Base-by-base conservation (phyloP, 2,329 filamentous ascomycete species). In the Paecilomyces fulvus region DNA sequence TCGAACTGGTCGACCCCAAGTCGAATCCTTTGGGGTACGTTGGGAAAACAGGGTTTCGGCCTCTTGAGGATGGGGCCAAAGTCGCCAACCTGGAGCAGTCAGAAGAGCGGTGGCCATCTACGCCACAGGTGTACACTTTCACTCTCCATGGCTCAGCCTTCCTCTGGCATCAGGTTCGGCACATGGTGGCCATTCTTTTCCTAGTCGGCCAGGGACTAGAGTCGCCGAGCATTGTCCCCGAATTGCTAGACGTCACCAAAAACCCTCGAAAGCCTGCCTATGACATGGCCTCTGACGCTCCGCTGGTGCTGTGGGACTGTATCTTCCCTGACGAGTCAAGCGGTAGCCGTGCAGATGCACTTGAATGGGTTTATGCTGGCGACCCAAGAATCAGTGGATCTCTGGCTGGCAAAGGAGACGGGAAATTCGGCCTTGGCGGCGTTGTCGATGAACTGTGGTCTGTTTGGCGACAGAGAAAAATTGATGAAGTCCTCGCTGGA, bases 131-230 rank as follows among this genome's bases (percentile, higher is more conserved):
- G 12, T 97, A 95, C 75, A 86, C 87, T 59, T 95, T 99, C 73
- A 86, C 87, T 57, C 85, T 99, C 46, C 85, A 92, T 63, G 94
- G 94, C 20, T 91, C 88, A 7, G 94, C 92, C 1, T 99, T 99
- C 73, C 76, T 99, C 51, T 99, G 94, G 94, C 94, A 99, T 75
- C 94, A 99, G 75, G 95, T 99, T 63, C 86, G 94, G 23, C 90
- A 92, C 76, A 92, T 99, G 83, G 86, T 95, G n/a, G 84, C 87
- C 14, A 79, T 97, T 6, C 78, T 99, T n/a, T 97, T 99, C 77
- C 79, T 94, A 10, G 85, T 97, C 8, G 94, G 90, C 28, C 94
- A 99, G 74, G 85, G 90, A 0, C 82, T 95, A 14, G 94, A 99
- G 71, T 70, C 79, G 28, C 88, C 92, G 0, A 81, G 81, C 0